Conservation (phyloP, 2,329 filamentous ascomycete genomes). For the Penicillium sp. region DNA sequence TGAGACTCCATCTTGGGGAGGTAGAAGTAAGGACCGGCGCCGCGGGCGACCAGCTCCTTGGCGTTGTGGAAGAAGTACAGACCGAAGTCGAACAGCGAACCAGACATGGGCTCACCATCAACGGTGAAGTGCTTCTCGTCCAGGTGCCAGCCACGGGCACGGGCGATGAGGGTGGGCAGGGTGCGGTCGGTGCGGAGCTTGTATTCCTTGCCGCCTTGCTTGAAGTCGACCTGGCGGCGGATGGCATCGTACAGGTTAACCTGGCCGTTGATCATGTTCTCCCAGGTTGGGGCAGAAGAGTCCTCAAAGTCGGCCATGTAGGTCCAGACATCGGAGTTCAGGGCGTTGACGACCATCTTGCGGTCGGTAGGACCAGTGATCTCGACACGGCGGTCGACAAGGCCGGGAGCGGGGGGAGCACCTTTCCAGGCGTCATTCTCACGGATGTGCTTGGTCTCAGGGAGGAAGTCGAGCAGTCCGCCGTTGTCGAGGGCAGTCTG, state of each 20-base stretch:
- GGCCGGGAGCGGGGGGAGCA: constrained; percentile 84
- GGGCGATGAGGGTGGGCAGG: constrained; percentile 88
- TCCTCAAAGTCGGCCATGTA: constrained; percentile 99
- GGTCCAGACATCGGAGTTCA: constrained; percentile 96
- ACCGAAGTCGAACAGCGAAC: constrained; percentile 92
- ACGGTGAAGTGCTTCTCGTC: constrained; percentile 98
- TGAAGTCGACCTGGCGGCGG: constrained; percentile 93
- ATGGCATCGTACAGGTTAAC: constrained; percentile 97
- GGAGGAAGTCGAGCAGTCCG: constrained; percentile 58
- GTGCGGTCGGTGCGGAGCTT: constrained; percentile 90
- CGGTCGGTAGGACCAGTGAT: constrained; percentile 96
- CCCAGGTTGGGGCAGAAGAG: constrained; percentile 94
- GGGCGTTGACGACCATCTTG: constrained; percentile 98
- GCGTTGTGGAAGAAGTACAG: constrained; percentile 99
- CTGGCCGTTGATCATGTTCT: constrained; percentile 99
- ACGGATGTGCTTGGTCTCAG: constrained; percentile 47
- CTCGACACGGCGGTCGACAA: constrained; percentile 92
- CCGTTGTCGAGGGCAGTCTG: constrained; percentile 88
- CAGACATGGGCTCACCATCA: constrained; percentile 92
- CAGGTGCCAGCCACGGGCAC: constrained; percentile 95
- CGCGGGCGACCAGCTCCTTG: constrained; percentile 79
- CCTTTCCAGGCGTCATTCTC: constrained; percentile 94
- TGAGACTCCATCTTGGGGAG: constrained; percentile 98
- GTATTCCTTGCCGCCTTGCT: constrained; percentile 93
- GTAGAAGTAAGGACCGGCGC: constrained; percentile 94